phyloP scores from a whole-genome alignment of 768 basidiomycete species.

The Mrakia gelida region DNA sequence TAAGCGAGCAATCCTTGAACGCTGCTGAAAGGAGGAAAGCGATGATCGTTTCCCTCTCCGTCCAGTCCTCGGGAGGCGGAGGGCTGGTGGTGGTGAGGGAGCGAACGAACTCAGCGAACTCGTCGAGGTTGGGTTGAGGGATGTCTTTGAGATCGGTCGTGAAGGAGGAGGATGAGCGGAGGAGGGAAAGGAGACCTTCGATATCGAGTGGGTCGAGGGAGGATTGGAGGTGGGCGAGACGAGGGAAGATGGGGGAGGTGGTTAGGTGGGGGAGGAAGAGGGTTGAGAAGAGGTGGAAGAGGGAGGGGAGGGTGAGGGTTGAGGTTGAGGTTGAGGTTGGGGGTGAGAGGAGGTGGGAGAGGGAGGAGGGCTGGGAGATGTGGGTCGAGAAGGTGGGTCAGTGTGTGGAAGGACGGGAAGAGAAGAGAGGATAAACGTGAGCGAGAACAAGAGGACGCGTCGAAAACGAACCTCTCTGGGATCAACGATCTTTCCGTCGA shows the following conservation, averaged over 20 bases:
- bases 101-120: conserved; percentile 64
- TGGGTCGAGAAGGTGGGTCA: conserved; percentile 23
- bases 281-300: conserved; percentile 28
- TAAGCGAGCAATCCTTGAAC: conserved; percentile 92
- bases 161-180: conserved; percentile 23
- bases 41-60: conserved; percentile 53
- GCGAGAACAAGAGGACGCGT: background rate
- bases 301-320: conserved; percentile 2
- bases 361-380: conserved; percentile 48
- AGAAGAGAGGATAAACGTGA: too few relatives aligned
- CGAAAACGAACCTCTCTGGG: conserved; percentile 56
- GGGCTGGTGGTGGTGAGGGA: conserved; percentile 44
- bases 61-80: background rate
- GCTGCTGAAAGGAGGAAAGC: conserved; percentile 83
- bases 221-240: conserved; percentile 54
- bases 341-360: conserved; percentile 54
- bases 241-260: conserved; percentile 51
- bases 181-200: conserved; percentile 59
- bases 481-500: conserved; percentile 57
- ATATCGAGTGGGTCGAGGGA: conserved; percentile 76
- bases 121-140: conserved; percentile 38
- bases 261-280: conserved; percentile 42
- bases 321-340: conserved; percentile 9
- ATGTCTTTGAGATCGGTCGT: conserved; percentile 30
- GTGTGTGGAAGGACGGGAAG: background rate